Percentiles rank a stretch among this genome's conserved stretches.
Conservation (phyloP, 345 rosid species). For the Orychophragmus violaceus region DNA sequence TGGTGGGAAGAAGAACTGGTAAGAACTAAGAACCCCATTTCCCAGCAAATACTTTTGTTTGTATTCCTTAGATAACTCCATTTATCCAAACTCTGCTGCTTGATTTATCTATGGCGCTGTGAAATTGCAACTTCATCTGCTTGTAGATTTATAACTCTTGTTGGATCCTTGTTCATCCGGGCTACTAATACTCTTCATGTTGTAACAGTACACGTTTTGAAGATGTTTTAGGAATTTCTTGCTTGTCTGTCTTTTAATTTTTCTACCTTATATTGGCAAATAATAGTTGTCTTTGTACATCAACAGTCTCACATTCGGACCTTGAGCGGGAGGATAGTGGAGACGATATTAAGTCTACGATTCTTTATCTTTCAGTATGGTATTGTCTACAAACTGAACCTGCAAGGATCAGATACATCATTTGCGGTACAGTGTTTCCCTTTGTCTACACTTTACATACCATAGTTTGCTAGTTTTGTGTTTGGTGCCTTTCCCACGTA, state of each 20-base stretch:
- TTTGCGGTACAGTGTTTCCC: constrained; percentile 41
- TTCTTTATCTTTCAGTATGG: constrained; percentile 96
- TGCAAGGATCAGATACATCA: constrained; percentile 56
- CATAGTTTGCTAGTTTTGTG: neutral
- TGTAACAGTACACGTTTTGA: neutral
- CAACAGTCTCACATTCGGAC: constrained; percentile 84
- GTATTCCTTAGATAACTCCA: neutral
- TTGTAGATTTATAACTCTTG: neutral
- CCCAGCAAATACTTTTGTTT: neutral
- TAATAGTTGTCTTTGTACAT: constrained; percentile 5
- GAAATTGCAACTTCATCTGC: neutral
- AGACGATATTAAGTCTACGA: constrained; percentile 74
- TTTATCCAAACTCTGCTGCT: neutral
- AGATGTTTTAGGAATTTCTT: constrained; percentile 1
- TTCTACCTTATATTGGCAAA: neutral
- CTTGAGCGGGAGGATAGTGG: constrained; percentile 75
- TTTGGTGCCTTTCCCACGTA: neutral
- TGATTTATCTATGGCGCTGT: neutral
- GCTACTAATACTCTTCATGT: neutral
- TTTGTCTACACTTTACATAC: neutral
- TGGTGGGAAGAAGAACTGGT: constrained; percentile 99
- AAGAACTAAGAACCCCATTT: constrained; percentile 32
- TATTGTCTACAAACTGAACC: constrained; percentile 71
- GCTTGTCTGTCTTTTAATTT: neutral
- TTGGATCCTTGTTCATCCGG: neutral